These are phyloP conservation scores for Arthrobotrys sphaeroides DNA, from an alignment of 2,329 filamentous ascomycete species.

Conservation along the genomic window DNA sequence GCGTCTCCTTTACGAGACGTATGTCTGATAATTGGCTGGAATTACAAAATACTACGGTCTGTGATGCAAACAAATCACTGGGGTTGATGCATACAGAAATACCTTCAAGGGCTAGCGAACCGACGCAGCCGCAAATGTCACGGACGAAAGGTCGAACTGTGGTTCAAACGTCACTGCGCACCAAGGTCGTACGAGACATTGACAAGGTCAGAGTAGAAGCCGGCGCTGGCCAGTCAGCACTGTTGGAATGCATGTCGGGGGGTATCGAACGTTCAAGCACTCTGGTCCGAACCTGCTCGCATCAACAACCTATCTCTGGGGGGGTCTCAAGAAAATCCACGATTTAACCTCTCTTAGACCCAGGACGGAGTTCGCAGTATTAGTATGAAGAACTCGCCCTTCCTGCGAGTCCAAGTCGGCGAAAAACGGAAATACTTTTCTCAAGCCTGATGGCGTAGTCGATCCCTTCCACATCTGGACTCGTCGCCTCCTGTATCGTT, in stretches of 20 bases:
- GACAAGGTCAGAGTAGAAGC: not conserved
- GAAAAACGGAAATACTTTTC: constrained; percentile 48
- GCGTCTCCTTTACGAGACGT: not conserved
- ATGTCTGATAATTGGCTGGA: not conserved
- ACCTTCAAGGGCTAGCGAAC: not conserved
- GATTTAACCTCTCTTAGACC: constrained; percentile 11
- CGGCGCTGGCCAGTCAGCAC: too few relatives aligned
- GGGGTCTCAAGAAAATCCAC: not conserved
- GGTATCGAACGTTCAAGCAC: not conserved
- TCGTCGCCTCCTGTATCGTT: constrained; percentile 30
- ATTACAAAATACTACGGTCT: not conserved
- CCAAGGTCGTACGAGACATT: constrained; percentile 5
- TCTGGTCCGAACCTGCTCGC: not conserved
- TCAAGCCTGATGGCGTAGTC: constrained; percentile 11
- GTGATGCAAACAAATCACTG: not conserved
- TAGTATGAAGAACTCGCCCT: constrained; percentile 13
- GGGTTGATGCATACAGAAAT: not conserved
- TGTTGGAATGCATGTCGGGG: not conserved
- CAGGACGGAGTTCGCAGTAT: constrained; percentile 26
- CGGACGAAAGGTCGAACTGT: not conserved
- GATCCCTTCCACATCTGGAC: constrained; percentile 35
- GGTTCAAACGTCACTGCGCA: not conserved
- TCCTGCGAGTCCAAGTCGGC: constrained; percentile 29
- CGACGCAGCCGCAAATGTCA: not conserved
- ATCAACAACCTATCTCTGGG: not conserved